Evolutionary conservation across 2,329 filamentous ascomycete species (phyloP), one percentile per base, ranked within the genome.

Genomic region (Colletotrichum falcatum): DNA sequence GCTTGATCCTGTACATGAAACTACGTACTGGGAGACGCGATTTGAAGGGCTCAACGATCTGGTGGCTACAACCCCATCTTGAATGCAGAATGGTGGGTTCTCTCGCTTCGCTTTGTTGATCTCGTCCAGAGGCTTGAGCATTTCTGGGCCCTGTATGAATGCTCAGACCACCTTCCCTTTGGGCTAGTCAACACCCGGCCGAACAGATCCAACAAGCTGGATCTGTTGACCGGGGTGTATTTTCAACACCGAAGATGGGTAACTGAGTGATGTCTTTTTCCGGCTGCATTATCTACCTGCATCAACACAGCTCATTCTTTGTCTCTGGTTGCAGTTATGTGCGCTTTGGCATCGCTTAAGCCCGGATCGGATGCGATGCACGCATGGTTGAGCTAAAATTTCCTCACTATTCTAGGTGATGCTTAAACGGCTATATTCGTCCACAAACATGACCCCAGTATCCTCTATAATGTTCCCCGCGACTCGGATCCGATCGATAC

Each of bases 61-160:
- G 12, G 63, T 75, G 12, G 63, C 56, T 9, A 55, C 70, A 26
- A 53, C 70, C 26, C 54, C 65, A 66, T 5, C 12, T 42, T 6
- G 55, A 65, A 26, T 37, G 54, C 28, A 37, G 12, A 28, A 66
- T 42, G n/a, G n/a, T n/a, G n/a, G n/a, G 55, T 75, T 23, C 63
- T 75, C 14, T 48, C 74, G 12, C 70, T 58, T 6, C 72, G 74
- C 53, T 74, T 74, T 33, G 62, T n/a, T 26, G 73, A 74, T 8
- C 39, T 75, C 14, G 37, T 74, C 1, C 59, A 62, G 23, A 71
- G 69, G 5, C 28, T 74, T 33, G n/a, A 73, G 44, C 66, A 70
- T 55, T 74, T 72, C 48, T 75, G 74, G 74, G 75, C 74, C 53
- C 67, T 74, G 20, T n/a, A n/a, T n/a, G n/a, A n/a, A n/a, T n/a